Percentiles rank a stretch among this genome's conserved stretches.
Evolutionary conservation across 805 yeast genomes (phyloP).

Genomic region (Komagataella mondaviorum): DNA sequence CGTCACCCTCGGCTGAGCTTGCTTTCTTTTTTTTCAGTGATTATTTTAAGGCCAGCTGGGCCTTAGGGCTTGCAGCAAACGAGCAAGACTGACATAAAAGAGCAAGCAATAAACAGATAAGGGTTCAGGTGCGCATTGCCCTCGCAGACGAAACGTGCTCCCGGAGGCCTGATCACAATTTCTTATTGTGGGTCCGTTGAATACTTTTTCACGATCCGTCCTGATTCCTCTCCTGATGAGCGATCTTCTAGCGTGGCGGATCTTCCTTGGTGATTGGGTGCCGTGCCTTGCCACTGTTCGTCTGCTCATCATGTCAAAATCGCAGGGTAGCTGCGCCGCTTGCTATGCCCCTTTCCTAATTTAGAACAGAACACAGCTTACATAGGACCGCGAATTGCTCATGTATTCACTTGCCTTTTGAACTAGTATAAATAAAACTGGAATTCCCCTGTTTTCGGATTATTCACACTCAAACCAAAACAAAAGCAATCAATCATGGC

Average conservation of each 20-base stretch:
- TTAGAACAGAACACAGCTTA: neutral
- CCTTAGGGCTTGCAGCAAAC: neutral
- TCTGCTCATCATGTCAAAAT: neutral
- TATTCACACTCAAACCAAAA: neutral
- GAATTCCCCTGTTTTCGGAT: neutral
- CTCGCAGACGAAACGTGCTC: neutral
- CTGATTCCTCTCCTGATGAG: neutral
- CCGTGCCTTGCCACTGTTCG: neutral
- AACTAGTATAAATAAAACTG: neutral
- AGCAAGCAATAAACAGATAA: neutral
- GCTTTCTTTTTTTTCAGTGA: neutral
- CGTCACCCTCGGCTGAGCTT: neutral
- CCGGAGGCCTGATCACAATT: neutral
- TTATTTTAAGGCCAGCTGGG: neutral
- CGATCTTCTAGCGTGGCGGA: neutral
- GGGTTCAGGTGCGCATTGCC: neutral
- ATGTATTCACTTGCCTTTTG: neutral
- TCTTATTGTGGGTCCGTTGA: neutral
- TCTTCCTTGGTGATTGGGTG: neutral
- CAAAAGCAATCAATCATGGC: constrained; percentile 20
- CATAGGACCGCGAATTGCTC: neutral
- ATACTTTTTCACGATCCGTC: neutral
- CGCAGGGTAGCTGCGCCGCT: neutral
- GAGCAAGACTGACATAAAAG: neutral
- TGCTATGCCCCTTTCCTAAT: neutral